Percentiles rank a stretch among this genome's conserved stretches.
phyloP scores from a whole-genome alignment of 768 basidiomycete genomes.

The Chalciporus sphaerocephalus region DNA sequence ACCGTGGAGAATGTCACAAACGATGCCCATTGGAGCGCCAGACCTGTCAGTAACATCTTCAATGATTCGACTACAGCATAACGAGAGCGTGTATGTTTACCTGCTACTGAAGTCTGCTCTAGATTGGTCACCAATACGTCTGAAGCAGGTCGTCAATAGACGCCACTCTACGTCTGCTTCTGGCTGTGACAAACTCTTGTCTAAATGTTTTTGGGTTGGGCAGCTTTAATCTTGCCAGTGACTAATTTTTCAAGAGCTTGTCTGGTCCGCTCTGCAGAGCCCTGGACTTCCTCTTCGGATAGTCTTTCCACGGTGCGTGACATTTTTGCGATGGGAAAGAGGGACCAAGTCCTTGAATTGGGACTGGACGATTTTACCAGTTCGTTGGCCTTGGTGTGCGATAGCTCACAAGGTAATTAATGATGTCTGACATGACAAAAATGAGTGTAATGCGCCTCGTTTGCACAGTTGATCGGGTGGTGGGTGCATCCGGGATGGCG shows the following conservation, averaged over 20 bases:
- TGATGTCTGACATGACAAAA: conserved; percentile 64
- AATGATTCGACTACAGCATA: conserved; percentile 35
- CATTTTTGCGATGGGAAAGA: conserved; percentile 80
- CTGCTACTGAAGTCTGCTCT: conserved; percentile 28
- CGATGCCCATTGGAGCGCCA: conserved; percentile 52
- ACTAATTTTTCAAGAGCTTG: conserved; percentile 91
- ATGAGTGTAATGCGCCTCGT: conserved; percentile 48
- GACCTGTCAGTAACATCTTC: conserved; percentile 56
- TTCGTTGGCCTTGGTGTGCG: conserved; percentile 89
- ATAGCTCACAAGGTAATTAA: no score
- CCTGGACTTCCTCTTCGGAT: conserved; percentile 86
- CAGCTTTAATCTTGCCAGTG: conserved; percentile 95
- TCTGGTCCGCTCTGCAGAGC: conserved; percentile 87
- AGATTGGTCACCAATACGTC: no score
- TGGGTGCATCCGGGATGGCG: conserved; percentile 42
- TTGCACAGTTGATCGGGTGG: conserved; percentile 47
- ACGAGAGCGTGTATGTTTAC: conserved; percentile 34
- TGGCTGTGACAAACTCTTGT: neutral
- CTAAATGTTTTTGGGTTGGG: conserved; percentile 95
- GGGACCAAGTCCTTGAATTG: conserved; percentile 98
- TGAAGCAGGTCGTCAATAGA: no score
- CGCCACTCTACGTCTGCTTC: no score
- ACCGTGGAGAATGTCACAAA: conserved; percentile 47
- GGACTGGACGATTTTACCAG: conserved; percentile 83
- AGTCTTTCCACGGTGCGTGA: conserved; percentile 86